Percentiles rank a stretch among this genome's conserved stretches.
Evolutionary conservation across 805 yeast genomes (phyloP).

Genomic region (Dipodascus geniculatus): DNA sequence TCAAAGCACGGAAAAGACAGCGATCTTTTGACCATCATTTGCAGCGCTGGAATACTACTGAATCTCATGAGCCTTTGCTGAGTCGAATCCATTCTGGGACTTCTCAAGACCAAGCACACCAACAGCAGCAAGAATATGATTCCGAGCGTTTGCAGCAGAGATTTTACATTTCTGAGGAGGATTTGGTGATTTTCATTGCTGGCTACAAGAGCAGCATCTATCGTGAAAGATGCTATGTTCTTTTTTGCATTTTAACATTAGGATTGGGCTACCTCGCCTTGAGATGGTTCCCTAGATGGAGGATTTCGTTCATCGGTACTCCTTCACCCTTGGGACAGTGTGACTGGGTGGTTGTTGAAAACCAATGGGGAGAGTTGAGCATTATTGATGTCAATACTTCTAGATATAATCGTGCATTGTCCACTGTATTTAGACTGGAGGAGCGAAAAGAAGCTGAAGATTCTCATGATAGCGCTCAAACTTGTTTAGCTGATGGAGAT

Average conservation of each 20-base stretch:
- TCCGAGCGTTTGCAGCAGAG: constrained; percentile 42
- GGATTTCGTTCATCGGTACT: constrained; percentile 55
- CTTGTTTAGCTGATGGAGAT: constrained; percentile 8
- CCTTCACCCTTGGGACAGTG: constrained; percentile 64
- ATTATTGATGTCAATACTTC: constrained; percentile 43
- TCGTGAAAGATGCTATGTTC: constrained; percentile 37
- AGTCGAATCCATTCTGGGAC: background rate
- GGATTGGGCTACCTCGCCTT: constrained; percentile 66
- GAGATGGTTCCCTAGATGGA: constrained; percentile 78
- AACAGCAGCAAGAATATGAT: constrained; percentile 3
- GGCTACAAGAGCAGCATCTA: constrained; percentile 55
- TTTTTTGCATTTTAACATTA: constrained; percentile 43
- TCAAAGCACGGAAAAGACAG: constrained; percentile 4
- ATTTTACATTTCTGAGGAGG: constrained; percentile 91
- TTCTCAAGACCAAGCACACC: background rate
- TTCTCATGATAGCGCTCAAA: constrained; percentile 10
- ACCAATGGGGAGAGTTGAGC: constrained; percentile 78
- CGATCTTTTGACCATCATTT: constrained; percentile 12
- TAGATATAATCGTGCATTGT: constrained; percentile 61
- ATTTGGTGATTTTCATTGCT: constrained; percentile 86
- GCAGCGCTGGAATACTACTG: constrained; percentile 3
- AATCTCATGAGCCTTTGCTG: constrained; percentile 3
- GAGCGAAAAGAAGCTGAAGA: constrained; percentile 15
- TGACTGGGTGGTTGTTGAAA: constrained; percentile 90
- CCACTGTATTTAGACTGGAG: constrained; percentile 42